Conservation (phyloP, 2,329 filamentous ascomycete species). For the Colletotrichum simmondsii region DNA sequence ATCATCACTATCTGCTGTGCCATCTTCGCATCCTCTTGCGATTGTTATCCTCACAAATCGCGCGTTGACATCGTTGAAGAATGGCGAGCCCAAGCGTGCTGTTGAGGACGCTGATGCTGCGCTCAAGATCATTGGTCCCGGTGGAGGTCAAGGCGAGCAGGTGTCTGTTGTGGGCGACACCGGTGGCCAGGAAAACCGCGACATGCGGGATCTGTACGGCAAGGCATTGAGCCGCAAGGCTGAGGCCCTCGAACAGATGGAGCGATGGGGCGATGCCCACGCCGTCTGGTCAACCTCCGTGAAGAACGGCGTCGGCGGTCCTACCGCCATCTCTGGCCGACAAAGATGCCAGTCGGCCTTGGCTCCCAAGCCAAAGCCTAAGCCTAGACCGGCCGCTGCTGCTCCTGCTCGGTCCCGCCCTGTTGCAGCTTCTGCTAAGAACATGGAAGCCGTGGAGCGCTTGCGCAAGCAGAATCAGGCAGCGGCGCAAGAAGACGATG, state of each 20-base stretch:
- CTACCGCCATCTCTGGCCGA: slow-evolving; percentile 84
- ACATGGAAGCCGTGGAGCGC: slow-evolving; percentile 82
- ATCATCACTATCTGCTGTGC: slow-evolving; percentile 78
- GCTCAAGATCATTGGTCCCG: slow-evolving; percentile 80
- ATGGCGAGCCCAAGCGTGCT: slow-evolving; percentile 88
- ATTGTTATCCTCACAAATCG: slow-evolving; percentile 94
- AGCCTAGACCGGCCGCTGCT: slow-evolving; percentile 51
- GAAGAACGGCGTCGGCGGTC: slow-evolving; percentile 85
- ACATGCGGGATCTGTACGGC: slow-evolving; percentile 93
- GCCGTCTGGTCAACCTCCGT: slow-evolving; percentile 85
- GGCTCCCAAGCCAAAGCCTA: slow-evolving; percentile 71
- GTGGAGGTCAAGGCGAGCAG: slow-evolving; percentile 81
- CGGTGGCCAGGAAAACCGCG: slow-evolving; percentile 72
- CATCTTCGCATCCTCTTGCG: slow-evolving; percentile 81
- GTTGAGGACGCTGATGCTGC: slow-evolving; percentile 87
- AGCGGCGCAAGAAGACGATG: slow-evolving; percentile 87
- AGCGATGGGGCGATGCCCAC: slow-evolving; percentile 89
- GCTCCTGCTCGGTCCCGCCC: slow-evolving; percentile 43
- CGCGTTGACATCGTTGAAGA: slow-evolving; percentile 89
- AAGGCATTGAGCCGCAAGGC: slow-evolving; percentile 96
- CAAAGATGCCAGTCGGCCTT: slow-evolving; percentile 90
- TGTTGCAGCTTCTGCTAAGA: slow-evolving; percentile 59
- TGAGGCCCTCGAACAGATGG: slow-evolving; percentile 94
- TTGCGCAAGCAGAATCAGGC: slow-evolving; percentile 87
- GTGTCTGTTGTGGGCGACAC: slow-evolving; percentile 74